phyloP scores from a whole-genome alignment of 148 eudicot genomes.

The Vaccinium macrocarpon region DNA sequence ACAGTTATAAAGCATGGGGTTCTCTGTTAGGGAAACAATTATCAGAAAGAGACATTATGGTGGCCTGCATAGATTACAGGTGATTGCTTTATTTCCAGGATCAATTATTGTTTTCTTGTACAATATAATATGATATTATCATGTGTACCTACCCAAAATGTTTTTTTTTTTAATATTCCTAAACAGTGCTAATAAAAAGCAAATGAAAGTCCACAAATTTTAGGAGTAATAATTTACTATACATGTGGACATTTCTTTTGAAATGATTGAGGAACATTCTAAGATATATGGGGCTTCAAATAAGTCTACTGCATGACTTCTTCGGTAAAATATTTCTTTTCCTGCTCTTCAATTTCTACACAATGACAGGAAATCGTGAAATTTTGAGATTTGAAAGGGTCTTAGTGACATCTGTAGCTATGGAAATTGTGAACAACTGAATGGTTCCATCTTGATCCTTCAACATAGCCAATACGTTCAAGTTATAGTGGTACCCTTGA shows the following conservation, averaged over 20 bases:
- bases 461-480: background rate
- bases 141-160: background rate
- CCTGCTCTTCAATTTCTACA: background rate
- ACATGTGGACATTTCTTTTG: background rate
- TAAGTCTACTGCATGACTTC: background rate
- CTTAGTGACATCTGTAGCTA: background rate
- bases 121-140: background rate
- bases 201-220: background rate
- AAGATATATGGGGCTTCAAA: background rate
- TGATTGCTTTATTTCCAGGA: constrained; percentile 15
- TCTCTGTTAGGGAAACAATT: constrained; percentile 70
- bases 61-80: constrained; percentile 91
- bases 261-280: background rate
- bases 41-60: constrained; percentile 66
- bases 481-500: background rate
- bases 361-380: background rate
- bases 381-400: background rate
- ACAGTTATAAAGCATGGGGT: constrained; percentile 84
- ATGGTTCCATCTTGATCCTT: background rate
- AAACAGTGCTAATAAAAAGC: background rate
- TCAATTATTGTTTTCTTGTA: background rate
- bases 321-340: background rate
- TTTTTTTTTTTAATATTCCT: background rate
- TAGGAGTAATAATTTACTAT: background rate
- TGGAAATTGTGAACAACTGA: background rate